These are phyloP conservation scores for Diplodia intermedia DNA, from an alignment of 2,329 filamentous ascomycete genomes.

Conservation along the genomic window DNA sequence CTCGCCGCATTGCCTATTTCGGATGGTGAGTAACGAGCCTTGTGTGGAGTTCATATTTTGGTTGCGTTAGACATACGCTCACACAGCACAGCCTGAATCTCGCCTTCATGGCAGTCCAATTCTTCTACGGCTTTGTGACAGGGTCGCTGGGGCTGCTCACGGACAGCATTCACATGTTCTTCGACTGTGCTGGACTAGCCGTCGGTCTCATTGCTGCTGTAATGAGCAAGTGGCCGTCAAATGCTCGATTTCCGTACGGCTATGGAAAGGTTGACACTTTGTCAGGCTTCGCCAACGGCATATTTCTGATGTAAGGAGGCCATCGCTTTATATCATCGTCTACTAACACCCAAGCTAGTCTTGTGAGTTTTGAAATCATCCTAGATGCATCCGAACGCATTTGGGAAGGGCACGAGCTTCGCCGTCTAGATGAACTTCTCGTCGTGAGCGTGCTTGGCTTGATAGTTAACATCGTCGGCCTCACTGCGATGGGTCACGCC, in stretches of 20 bases:
- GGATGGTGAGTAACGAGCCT: constrained; percentile 73
- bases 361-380: constrained; percentile 95
- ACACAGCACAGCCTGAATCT: constrained; percentile 76
- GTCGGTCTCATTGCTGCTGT: constrained; percentile 92
- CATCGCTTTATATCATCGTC: neutral
- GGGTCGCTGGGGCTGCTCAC: constrained; percentile 94
- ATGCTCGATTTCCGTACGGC: constrained; percentile 87
- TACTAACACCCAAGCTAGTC: constrained; percentile 57
- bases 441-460: constrained; percentile 87
- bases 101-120: constrained; percentile 91
- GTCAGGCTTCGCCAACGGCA: constrained; percentile 94
- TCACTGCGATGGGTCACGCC: constrained; percentile 76
- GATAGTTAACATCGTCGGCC: constrained; percentile 88
- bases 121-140: constrained; percentile 91
- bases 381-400: constrained; percentile 92
- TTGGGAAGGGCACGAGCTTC: constrained; percentile 81
- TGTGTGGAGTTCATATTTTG: neutral
- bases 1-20: constrained; percentile 94
- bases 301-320: constrained; percentile 78
- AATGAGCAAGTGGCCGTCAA: constrained; percentile 95
- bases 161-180: constrained; percentile 99
- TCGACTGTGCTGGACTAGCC: constrained; percentile 90
- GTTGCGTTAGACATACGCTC: neutral
- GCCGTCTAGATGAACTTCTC: constrained; percentile 83
- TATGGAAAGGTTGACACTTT: constrained; percentile 97